phyloP scores from a whole-genome alignment of 306 rosid genomes.

The Cicer cuneatum region DNA sequence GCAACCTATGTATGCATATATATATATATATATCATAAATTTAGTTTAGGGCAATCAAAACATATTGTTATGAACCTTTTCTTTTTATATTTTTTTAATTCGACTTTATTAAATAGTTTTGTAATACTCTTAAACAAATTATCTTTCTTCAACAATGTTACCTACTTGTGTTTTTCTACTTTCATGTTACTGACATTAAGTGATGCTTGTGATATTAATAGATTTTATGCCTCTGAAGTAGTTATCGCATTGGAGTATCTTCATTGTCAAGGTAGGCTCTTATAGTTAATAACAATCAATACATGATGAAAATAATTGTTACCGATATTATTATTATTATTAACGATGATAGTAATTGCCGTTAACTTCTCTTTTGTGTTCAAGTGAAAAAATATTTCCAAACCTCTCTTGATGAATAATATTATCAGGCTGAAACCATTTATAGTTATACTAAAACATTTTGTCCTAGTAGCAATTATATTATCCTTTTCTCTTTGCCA shows the following conservation, averaged over 20 bases:
- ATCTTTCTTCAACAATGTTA: neutral
- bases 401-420: too few relatives aligned
- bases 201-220: constrained; percentile 38
- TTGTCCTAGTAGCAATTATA: neutral
- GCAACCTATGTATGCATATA: neutral
- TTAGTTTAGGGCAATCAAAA: neutral
- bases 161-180: constrained; percentile 2
- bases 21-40: neutral
- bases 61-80: neutral
- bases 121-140: neutral
- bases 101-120: neutral
- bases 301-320: constrained; percentile 17
- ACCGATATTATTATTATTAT: neutral
- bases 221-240: constrained; percentile 92
- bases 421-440: too few relatives aligned
- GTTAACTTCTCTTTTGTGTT: constrained; percentile 4
- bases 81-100: neutral
- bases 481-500: neutral
- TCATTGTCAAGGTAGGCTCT: constrained; percentile 82
- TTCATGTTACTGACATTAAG: constrained; percentile 40
- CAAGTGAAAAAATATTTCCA: too few relatives aligned
- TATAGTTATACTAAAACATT: too few relatives aligned
- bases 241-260: constrained; percentile 93
- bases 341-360: neutral
- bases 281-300: constrained; percentile 16